Conservation (phyloP, 148 eudicot species). For the Camellia sinensis region DNA sequence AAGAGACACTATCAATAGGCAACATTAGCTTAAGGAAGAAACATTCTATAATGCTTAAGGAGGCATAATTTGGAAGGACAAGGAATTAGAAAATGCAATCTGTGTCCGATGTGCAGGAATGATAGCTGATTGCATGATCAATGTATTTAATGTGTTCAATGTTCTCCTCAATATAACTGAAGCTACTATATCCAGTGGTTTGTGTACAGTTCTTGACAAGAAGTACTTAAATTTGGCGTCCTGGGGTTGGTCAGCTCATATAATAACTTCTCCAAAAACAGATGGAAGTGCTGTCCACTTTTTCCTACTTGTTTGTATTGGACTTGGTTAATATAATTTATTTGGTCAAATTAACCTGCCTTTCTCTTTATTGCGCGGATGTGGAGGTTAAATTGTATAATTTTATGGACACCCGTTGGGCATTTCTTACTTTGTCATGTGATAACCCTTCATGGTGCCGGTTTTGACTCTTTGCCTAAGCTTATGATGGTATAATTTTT, state of each 20-base stretch:
- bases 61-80: not conserved
- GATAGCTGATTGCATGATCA: not conserved
- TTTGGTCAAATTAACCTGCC: constrained; percentile 1
- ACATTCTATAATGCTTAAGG: not conserved
- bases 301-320: not conserved
- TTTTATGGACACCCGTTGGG: not conserved
- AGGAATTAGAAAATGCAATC: not conserved
- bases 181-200: not conserved
- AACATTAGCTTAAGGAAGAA: not conserved
- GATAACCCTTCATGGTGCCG: not conserved
- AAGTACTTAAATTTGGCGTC: not conserved
- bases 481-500: not conserved
- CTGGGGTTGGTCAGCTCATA: no score
- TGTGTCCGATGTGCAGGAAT: not conserved
- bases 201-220: not conserved
- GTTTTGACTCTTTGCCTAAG: not conserved
- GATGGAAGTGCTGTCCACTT: no score
- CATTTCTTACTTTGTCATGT: not conserved
- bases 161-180: not conserved
- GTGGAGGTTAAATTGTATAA: not conserved
- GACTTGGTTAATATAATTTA: not conserved
- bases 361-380: not conserved
- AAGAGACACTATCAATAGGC: not conserved
- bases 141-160: no score
- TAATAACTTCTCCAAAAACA: no score